Conservation (phyloP, 2,329 filamentous ascomycete genomes). For the Sporothrix sp. region DNA sequence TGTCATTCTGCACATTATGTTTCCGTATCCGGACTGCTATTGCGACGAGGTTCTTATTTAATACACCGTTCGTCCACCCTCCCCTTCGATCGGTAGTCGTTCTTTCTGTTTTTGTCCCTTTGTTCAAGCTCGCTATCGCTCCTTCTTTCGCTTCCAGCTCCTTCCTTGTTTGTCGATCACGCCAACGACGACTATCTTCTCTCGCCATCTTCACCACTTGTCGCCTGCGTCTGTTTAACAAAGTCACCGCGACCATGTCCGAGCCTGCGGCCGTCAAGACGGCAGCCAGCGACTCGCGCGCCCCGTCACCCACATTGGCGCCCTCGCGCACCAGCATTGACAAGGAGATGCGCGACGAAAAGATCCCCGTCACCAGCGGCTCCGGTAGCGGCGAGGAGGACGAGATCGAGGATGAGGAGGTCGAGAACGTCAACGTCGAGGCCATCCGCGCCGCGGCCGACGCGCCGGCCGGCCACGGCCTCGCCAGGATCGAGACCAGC, state of each 20-base stretch:
- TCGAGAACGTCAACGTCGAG: slow-evolving; percentile 4
- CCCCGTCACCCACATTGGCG: slow-evolving; percentile 10
- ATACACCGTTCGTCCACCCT: neutral
- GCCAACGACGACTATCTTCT: neutral
- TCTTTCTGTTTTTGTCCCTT: neutral
- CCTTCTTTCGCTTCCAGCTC: neutral
- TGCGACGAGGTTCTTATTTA: neutral
- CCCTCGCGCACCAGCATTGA: slow-evolving; percentile 9
- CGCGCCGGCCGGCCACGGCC: neutral
- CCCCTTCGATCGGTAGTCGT: neutral
- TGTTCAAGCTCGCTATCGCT: neutral
- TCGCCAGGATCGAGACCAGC: slow-evolving; percentile 3
- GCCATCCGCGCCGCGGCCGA: slow-evolving; percentile 2
- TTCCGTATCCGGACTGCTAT: neutral
- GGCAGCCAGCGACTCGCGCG: slow-evolving; percentile 6
- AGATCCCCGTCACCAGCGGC: neutral
- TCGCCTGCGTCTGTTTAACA: neutral
- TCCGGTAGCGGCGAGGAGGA: neutral
- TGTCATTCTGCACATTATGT: neutral
- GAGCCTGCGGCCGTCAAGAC: neutral
- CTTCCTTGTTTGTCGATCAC: neutral
- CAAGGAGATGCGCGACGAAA: slow-evolving; percentile 4
- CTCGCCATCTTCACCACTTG: neutral
- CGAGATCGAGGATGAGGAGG: neutral
- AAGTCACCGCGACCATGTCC: neutral